These are phyloP conservation scores for Turritis glabra DNA, from an alignment of 345 rosid species.

Conservation along the genomic window DNA sequence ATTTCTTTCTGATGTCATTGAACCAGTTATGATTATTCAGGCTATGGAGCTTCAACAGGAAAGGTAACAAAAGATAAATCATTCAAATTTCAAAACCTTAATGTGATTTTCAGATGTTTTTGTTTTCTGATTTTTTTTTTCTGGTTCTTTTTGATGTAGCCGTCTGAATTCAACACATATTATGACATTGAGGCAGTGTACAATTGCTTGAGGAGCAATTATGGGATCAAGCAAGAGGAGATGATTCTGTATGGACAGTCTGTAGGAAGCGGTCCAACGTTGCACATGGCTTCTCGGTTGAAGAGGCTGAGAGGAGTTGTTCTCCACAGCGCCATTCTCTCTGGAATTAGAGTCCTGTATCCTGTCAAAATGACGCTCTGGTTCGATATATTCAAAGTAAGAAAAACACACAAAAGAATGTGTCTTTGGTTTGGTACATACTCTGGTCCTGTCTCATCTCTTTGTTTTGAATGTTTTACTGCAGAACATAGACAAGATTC, in stretches of 20 bases:
- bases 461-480: constrained; percentile 33
- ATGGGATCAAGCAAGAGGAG: constrained; percentile 75
- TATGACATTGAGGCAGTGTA: constrained; percentile 90
- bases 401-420: background rate
- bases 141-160: constrained; percentile 43
- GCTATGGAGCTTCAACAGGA: constrained; percentile 96
- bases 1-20: background rate
- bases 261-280: constrained; percentile 95
- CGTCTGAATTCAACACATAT: constrained; percentile 92
- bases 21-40: constrained; percentile 98
- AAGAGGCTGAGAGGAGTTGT: constrained; percentile 76
- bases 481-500: constrained; percentile 98
- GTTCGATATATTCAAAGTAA: constrained; percentile 91
- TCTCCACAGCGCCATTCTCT: constrained; percentile 96
- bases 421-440: background rate
- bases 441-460: constrained; percentile 23
- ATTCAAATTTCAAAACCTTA: background rate
- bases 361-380: constrained; percentile 94
- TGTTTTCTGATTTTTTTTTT: constrained; percentile 2
- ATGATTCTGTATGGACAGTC: constrained; percentile 92
- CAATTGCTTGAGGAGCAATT: constrained; percentile 73
- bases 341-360: constrained; percentile 90
- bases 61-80: constrained; percentile 54
- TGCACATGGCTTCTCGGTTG: constrained; percentile 78
- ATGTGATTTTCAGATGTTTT: constrained; percentile 11